Evolutionary conservation across 805 yeast species (phyloP).

Genomic region (Saccharomycopsis guyanensis): DNA sequence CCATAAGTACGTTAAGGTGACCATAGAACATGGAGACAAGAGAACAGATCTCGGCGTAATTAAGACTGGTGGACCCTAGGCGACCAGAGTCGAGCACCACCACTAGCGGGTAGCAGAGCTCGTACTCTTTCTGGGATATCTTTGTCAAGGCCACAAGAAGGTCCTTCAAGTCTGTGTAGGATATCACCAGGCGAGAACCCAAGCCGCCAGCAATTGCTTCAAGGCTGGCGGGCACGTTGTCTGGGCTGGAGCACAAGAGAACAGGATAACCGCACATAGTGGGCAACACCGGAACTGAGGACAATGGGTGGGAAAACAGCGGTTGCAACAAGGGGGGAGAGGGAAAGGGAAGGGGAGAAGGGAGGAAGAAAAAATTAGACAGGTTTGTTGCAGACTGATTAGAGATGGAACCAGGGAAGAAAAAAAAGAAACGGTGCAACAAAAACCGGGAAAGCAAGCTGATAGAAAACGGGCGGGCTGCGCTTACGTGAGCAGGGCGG

Average conservation of each 20-base stretch:
- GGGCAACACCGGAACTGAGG: no score
- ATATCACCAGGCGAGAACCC: background rate
- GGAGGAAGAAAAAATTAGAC: no score
- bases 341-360: no score
- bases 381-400: no score
- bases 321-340: no score
- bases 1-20: conserved; percentile 5
- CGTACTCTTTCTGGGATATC: conserved; percentile 7
- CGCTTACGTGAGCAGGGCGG: no score
- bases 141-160: background rate
- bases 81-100: conserved; percentile 1
- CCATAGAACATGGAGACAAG: conserved; percentile 1
- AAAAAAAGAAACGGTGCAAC: background rate
- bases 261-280: no score
- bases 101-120: conserved; percentile 9
- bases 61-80: background rate
- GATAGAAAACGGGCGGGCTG: background rate
- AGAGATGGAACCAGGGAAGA: no score
- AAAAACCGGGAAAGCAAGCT: background rate
- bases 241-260: background rate
- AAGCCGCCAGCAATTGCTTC: background rate
- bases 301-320: no score
- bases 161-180: background rate
- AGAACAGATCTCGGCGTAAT: background rate
- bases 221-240: background rate